phyloP scores from a whole-genome alignment of 768 basidiomycete species.

The Russula lepida region DNA sequence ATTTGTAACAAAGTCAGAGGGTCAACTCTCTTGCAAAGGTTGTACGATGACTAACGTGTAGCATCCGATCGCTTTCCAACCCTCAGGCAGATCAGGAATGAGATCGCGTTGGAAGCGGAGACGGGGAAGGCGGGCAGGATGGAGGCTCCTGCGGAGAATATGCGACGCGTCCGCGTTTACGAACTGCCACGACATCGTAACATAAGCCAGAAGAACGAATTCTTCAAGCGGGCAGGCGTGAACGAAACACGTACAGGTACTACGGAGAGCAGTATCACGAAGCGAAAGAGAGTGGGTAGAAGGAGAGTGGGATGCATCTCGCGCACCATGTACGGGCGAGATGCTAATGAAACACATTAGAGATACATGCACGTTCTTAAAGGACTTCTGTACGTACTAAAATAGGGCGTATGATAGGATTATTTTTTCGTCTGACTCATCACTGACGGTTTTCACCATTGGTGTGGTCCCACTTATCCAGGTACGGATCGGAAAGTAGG shows the following conservation, averaged over 20 bases:
- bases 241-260: not conserved
- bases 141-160: not conserved
- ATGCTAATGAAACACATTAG: not conserved
- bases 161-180: not conserved
- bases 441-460: not conserved
- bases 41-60: slow-evolving; percentile 39
- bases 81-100: slow-evolving; percentile 37
- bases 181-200: not conserved
- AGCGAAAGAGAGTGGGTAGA: not conserved
- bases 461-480: not conserved
- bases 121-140: not conserved
- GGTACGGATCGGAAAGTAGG: slow-evolving; percentile 1
- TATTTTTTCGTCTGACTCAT: not conserved
- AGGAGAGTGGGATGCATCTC: slow-evolving; percentile 12
- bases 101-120: slow-evolving; percentile 9
- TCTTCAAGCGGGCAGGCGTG: not conserved
- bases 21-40: not conserved
- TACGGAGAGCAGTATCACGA: not conserved
- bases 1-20: slow-evolving; percentile 27
- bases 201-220: not conserved
- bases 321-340: slow-evolving; percentile 6
- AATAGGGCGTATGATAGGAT: not conserved
- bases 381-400: not conserved
- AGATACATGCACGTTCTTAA: slow-evolving; percentile 6
- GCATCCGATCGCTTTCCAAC: slow-evolving; percentile 54